Evolutionary conservation across 164 flowering plant genomes (phyloP), one percentile per base, ranked within the genome.

Genomic region (Chimonanthus praecox): DNA sequence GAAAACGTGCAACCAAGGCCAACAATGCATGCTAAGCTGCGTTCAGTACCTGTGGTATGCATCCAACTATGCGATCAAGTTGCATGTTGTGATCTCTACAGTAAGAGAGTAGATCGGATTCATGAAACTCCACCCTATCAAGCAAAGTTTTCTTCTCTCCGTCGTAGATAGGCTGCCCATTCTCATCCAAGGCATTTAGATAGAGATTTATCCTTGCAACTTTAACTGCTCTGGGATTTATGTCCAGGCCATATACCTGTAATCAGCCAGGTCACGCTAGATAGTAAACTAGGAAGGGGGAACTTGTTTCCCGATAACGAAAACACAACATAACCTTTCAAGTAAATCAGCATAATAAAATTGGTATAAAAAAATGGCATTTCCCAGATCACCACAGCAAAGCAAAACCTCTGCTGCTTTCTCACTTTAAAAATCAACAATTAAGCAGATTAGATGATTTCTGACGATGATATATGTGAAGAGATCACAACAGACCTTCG

Each of bases 161-260:
- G 68, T 95, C 99, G 79, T 84, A 89, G 51, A 93, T 85, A 50
- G 87, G 91, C 48, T 85, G 87, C 15, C 99, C 99, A 69, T 82
- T 82, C 33, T 93, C 98, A 82, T 95, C 95, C 72, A 95, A 79
- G 60, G 99, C 97, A 88, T 95, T 92, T 51, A 95, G 78, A 73
- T 92, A 94, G 33, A 95, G 79, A 82, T 92, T 95, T 77, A 95
- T 93, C 94, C 97, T 85, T 9, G 99, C 89, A 67, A 93, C 81
- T 83, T 93, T 95, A 21, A 95, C 85, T 47, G 99, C 99, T 83
- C 99, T 89, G 33, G 98, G 99, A 83, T 95, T 95, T 61, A 95
- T 95, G 83, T 92, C 99, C 81, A 95, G 90, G 49, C 99, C 99
- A 80, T 93, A 95, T 6, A 95, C 98, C 99, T 95, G 88, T 62